Percentiles rank a stretch among this genome's conserved stretches.
phyloP scores from a whole-genome alignment of 768 basidiomycete genomes.

The Trametes cubensis region DNA sequence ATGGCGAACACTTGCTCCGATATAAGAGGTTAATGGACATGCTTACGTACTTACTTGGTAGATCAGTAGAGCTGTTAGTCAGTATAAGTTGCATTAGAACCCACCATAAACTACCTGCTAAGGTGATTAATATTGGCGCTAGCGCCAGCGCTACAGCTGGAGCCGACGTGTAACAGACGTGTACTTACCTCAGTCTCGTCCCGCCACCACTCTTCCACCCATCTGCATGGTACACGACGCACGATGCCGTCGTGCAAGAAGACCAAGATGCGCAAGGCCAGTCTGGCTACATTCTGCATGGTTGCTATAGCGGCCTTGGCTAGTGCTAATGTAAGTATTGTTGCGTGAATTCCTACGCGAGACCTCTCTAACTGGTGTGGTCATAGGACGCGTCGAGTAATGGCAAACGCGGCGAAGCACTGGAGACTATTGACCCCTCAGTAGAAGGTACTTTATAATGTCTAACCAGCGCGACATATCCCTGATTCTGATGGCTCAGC shows the following conservation, averaged over 20 bases:
- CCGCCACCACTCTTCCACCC: neutral
- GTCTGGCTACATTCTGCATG: slow-evolving; percentile 35
- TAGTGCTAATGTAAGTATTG: slow-evolving; percentile 23
- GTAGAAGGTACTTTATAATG: slow-evolving; percentile 25
- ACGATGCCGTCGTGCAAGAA: slow-evolving; percentile 4
- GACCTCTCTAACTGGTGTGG: neutral
- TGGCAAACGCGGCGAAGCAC: neutral
- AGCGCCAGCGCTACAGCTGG: neutral
- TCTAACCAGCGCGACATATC: neutral
- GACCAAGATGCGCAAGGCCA: slow-evolving; percentile 30
- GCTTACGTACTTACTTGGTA: too few relatives aligned
- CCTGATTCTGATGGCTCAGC: slow-evolving; percentile 45
- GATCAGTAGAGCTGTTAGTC: too few relatives aligned
- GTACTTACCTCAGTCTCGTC: neutral
- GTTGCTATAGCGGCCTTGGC: slow-evolving; percentile 33
- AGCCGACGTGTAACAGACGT: slow-evolving; percentile 5
- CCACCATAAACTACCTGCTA: too few relatives aligned
- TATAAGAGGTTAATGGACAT: too few relatives aligned
- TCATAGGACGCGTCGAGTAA: slow-evolving; percentile 7
- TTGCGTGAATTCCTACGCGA: neutral
- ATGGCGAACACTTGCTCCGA: too few relatives aligned
- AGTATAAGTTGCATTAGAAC: too few relatives aligned
- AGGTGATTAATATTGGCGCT: neutral
- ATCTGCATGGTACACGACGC: neutral
- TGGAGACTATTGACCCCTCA: slow-evolving; percentile 24